phyloP scores from a whole-genome alignment of 164 flowering plant species.

The Warburgia ugandensis region DNA sequence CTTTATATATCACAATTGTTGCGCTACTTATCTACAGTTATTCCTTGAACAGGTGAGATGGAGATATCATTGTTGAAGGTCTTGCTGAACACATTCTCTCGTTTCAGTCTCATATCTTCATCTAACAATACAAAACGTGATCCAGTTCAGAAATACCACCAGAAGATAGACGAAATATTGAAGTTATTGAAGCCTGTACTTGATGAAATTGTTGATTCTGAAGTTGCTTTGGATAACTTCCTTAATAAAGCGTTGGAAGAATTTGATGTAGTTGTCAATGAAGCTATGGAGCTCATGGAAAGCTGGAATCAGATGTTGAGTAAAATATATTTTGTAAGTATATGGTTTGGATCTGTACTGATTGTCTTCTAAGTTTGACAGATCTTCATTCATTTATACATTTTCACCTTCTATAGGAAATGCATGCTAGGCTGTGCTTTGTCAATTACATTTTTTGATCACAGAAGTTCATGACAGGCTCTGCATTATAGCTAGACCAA shows the following conservation, averaged over 20 bases:
- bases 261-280: conserved; percentile 46
- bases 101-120: conserved; percentile 40
- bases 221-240: conserved; percentile 40
- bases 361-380: too few species aligned
- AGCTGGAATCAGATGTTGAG: conserved; percentile 68
- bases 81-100: conserved; percentile 48
- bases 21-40: too few species aligned
- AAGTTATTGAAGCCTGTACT: conserved; percentile 62
- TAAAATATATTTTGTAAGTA: conserved; percentile 77
- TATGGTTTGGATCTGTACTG: too few species aligned
- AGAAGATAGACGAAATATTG: conserved; percentile 53
- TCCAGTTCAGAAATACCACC: conserved; percentile 49
- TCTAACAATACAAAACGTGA: conserved; percentile 36
- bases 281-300: conserved; percentile 49
- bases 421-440: too few species aligned
- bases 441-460: too few species aligned
- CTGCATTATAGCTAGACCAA: too few species aligned
- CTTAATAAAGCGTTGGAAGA: conserved; percentile 45
- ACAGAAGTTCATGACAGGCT: too few species aligned
- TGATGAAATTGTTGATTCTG: conserved; percentile 47
- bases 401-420: too few species aligned
- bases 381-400: too few species aligned
- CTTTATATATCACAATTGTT: too few species aligned
- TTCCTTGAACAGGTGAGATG: conserved; percentile 74
- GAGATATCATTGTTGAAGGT: conserved; percentile 65